Base-by-base conservation (phyloP, 768 basidiomycete species). In the Glaciozyma antarctica region DNA sequence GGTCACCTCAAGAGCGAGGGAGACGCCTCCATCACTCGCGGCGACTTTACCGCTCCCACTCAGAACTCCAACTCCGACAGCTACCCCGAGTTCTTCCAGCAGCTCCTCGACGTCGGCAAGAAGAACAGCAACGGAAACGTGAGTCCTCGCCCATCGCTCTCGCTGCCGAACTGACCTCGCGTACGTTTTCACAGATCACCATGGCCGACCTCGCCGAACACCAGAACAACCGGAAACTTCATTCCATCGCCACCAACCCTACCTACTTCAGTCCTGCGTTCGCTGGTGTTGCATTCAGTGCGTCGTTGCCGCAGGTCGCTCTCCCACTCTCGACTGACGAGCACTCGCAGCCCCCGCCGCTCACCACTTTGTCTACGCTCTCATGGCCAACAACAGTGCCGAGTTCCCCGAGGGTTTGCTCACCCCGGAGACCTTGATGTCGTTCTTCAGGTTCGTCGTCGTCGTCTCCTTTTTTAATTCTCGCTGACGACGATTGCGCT, bases 361-460 rank as follows among this genome's bases (percentile, higher is more conserved):
- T 10, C 38, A 41, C 38, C 38, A 41, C 19, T n/a, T 48, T 6
- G 47, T 48, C n/a, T 48, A 48, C 47, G n/a, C 47, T 21, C 47
- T 48, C n/a, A n/a, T 51, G 49, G 49, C 49, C 49, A 51, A 51
- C 49, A 51, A 51, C 49, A 51, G 49, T 26, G 49, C 49, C 49
- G 49, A 51, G 49, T 51, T 51, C 49, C 49, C 49, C 49, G 49
- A 51, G 49, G 49, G 49, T 24, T 24, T 51, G n/a, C 49, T 51
- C 13, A 51, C 49, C 22, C 49, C 49, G 21, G 2, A 5, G 49
- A 51, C 49, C 4, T 24, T 51, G n/a, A 51, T 51, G 49, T 24
- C n/a, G n/a, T 51, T 51, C 49, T 51, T 51, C 49, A n/a, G n/a
- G 47, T 48, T 9, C 47, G 47, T 48, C 47, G 7, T 21, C 6